phyloP scores from a whole-genome alignment of 2,329 filamentous ascomycete genomes.

The Orbilia blumenaviensis region DNA sequence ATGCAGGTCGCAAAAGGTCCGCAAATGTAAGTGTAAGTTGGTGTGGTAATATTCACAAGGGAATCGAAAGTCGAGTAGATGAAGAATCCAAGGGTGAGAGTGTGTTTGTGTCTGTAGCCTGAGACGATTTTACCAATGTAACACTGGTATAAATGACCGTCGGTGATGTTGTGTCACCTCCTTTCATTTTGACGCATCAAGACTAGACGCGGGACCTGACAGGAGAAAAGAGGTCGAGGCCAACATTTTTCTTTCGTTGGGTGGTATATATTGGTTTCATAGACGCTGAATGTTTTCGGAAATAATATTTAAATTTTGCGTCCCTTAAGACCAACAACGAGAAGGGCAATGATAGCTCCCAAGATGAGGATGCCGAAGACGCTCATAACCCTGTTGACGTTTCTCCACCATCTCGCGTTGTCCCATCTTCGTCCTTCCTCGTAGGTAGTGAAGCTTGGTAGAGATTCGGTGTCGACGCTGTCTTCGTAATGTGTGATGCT shows the following conservation, averaged over 20 bases:
- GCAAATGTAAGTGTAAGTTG: slow-evolving; percentile 21
- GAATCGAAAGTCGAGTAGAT: slow-evolving; percentile 35
- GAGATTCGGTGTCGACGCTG: slow-evolving; percentile 52
- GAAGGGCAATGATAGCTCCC: slow-evolving; percentile 54
- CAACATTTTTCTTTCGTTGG: slow-evolving; percentile 19
- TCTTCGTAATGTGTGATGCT: slow-evolving; percentile 47
- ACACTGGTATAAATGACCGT: slow-evolving; percentile 17
- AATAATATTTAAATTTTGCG: slow-evolving; percentile 27
- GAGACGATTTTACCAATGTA: slow-evolving; percentile 18
- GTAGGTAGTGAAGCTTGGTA: slow-evolving; percentile 52
- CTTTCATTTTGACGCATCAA: slow-evolving; percentile 30
- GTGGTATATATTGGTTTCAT: slow-evolving; percentile 15
- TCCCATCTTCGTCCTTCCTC: slow-evolving; percentile 51
- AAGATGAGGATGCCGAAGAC: slow-evolving; percentile 55
- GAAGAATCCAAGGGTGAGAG: slow-evolving; percentile 14
- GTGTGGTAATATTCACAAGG: slow-evolving; percentile 46
- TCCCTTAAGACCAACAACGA: slow-evolving; percentile 51
- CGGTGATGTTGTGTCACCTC: slow-evolving; percentile 43
- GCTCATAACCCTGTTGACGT: slow-evolving; percentile 56
- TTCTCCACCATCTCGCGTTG: slow-evolving; percentile 57
- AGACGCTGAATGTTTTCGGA: not conserved
- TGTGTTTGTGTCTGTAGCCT: not conserved
- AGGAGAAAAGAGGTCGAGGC: slow-evolving; percentile 5
- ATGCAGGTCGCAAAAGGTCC: slow-evolving; percentile 35
- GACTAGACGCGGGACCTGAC: slow-evolving; percentile 43